phyloP scores from a whole-genome alignment of 2,329 filamentous ascomycete genomes.

The Aspergillus sp. region DNA sequence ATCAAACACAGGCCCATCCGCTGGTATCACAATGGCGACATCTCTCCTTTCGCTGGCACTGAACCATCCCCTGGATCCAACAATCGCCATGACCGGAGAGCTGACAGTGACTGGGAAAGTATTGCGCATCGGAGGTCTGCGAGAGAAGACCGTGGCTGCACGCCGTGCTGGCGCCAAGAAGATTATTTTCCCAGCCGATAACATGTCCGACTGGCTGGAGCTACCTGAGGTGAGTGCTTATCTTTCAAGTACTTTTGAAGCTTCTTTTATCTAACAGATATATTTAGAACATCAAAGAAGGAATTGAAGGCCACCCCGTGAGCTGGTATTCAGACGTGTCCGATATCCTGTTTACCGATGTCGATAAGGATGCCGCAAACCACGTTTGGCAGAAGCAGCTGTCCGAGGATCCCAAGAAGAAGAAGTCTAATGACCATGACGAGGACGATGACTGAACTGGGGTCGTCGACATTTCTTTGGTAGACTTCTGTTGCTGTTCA shows the following conservation, averaged over 20 bases:
- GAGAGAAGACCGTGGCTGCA: constrained; percentile 97
- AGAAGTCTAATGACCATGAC: constrained; percentile 20
- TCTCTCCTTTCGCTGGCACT: constrained; percentile 83
- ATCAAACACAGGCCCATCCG: constrained; percentile 61
- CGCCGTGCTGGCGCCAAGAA: constrained; percentile 87
- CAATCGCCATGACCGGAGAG: constrained; percentile 96
- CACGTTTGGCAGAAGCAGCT: constrained; percentile 67
- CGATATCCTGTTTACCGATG: constrained; percentile 78
- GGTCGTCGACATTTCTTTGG: constrained; percentile 12
- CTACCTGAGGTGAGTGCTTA: constrained; percentile 77
- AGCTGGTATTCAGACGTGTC: constrained; percentile 96
- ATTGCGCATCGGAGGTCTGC: constrained; percentile 84
- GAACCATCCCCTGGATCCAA: constrained; percentile 74
- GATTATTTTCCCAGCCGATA: constrained; percentile 93
- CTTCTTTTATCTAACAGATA: constrained; percentile 15
- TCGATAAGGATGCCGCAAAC: constrained; percentile 73
- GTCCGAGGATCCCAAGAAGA: constrained; percentile 55
- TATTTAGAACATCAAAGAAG: constrained; percentile 91
- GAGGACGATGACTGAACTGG: constrained; percentile 29
- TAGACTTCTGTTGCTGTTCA: constrained; percentile 18
- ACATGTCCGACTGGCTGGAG: constrained; percentile 95
- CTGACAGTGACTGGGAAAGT: constrained; percentile 97
- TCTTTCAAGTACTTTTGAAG: constrained; percentile 8
- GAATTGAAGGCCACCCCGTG: constrained; percentile 86
- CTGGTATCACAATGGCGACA: constrained; percentile 98